phyloP scores from a whole-genome alignment of 495 filamentous ascomycete species.

The Neurospora tetraspora region DNA sequence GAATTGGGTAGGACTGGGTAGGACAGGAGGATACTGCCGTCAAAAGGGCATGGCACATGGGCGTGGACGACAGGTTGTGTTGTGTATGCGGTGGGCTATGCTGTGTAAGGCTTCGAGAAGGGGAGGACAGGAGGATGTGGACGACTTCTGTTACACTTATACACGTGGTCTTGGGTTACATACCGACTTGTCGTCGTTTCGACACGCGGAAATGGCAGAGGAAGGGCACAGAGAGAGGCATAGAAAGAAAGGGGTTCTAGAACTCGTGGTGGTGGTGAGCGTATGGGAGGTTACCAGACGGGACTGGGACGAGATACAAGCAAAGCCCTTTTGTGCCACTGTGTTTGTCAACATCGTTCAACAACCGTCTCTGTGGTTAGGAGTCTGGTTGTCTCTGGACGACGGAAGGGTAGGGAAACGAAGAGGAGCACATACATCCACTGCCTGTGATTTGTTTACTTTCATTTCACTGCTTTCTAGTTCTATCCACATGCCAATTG shows the following conservation, averaged over 20 bases:
- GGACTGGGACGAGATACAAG: background rate
- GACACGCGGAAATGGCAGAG: no score
- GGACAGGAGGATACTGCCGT: background rate
- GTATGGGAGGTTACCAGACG: background rate
- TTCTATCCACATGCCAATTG: background rate
- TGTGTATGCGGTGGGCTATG: background rate
- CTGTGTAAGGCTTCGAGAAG: background rate
- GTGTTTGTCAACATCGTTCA: background rate
- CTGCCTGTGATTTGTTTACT: background rate
- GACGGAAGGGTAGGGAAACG: background rate
- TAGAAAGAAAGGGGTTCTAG: background rate
- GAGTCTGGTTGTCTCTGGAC: background rate
- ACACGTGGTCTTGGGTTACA: background rate
- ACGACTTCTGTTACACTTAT: background rate
- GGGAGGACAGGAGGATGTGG: background rate
- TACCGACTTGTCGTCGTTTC: background rate
- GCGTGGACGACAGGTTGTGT: background rate
- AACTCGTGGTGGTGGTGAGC: background rate
- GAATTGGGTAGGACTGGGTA: background rate
- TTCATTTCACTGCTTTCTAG: background rate
- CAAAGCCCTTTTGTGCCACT: background rate
- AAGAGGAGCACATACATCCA: background rate
- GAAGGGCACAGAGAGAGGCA: background rate
- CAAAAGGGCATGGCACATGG: background rate
- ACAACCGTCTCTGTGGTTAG: background rate